Base-by-base conservation (phyloP, 2,329 filamentous ascomycete species). In the Venturia aucupariae region DNA sequence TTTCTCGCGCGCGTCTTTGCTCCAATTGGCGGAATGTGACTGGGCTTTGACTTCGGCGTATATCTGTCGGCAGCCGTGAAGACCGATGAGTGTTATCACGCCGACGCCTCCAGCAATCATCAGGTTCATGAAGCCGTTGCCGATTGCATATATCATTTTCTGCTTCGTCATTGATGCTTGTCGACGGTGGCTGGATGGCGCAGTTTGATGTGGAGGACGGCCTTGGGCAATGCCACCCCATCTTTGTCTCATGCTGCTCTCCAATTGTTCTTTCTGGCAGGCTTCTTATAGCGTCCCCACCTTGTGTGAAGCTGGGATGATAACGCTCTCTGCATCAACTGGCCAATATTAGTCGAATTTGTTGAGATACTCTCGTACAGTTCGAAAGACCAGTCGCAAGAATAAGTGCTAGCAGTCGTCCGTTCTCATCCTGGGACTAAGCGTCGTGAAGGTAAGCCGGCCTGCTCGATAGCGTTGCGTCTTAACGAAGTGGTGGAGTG, bases 311-410 rank as follows among this genome's bases (percentile, higher is more conserved):
- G 5, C 35, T 1, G 7, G 7, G 93, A 73, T 96, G 91, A 73
- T 90, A 97, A 60, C 93, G 84, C 78, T 97, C 93, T 65, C 93
- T 86, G 75, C 93, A 97, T 79, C 97, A 93, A 80, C 97, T 97
- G 63, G 93, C 89, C 30, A 90, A 90, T 67, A 93, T 85, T 30
- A 89, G 86, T 66, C 84, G 82, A 70, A 97, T 86, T 68, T 86
- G 82, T 64, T 86, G 80, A 39, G 92, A 86, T 71, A 97, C 95
- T 68, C 86, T 84, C 17, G 96, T 91, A 93, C 93, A 97, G 82
- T 96, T 93, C 8, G 54, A 62, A 3, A 35, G 32, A 46, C 59
- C 57, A 22, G 2, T 19, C 15, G 11, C 13, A 6, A 19, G 24
- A 24, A 64, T 38, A 17, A 64, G 54, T 6, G 11, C 35, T 35